Percentiles rank a stretch among this genome's conserved stretches.
These are phyloP conservation scores for Trichomonas tenax DNA, from an alignment of 208 protist genomes.

Conservation along the genomic window DNA sequence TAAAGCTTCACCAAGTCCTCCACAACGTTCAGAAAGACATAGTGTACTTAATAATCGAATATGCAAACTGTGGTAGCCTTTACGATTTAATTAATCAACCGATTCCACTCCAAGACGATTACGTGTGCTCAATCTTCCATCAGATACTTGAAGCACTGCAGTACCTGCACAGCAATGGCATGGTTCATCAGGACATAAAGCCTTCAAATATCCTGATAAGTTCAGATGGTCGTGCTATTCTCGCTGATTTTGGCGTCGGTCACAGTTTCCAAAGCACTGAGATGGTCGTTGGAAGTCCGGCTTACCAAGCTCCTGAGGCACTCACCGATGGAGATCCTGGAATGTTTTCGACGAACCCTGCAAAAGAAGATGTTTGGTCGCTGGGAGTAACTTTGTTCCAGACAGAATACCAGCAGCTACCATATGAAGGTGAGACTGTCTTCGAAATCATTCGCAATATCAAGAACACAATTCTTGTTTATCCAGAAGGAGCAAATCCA, in stretches of 20 bases:
- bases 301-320: background rate
- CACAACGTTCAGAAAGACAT: background rate
- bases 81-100: background rate
- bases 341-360: background rate
- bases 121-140: background rate
- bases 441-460: background rate
- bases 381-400: background rate
- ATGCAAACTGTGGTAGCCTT: background rate
- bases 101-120: background rate
- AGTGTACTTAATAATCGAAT: background rate
- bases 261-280: background rate
- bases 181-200: slow-evolving; percentile 14
- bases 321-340: background rate
- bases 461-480: background rate
- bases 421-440: background rate
- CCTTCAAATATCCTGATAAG: background rate
- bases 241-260: background rate
- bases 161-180: background rate
- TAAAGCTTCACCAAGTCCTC: background rate
- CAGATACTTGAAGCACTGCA: background rate
- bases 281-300: background rate
- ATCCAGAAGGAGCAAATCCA: background rate
- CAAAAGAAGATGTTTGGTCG: slow-evolving; percentile 18
- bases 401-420: background rate
- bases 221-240: background rate